Percentiles rank a stretch among this genome's conserved stretches.
Evolutionary conservation across 2,329 filamentous ascomycete genomes (phyloP).

Genomic region (Aureobasidium melanogenum): DNA sequence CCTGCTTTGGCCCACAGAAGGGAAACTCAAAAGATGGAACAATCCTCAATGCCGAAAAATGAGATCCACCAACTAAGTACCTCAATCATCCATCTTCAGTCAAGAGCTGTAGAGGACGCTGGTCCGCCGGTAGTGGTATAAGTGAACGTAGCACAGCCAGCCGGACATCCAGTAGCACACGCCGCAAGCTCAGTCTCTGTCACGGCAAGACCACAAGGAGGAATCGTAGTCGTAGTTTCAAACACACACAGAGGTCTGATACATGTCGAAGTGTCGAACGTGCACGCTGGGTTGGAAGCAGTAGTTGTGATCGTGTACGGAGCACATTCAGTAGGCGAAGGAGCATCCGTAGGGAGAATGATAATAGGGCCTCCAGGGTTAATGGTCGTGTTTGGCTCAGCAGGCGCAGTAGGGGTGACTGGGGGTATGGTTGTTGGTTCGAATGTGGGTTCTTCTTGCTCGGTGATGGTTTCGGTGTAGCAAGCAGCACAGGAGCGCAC

Average conservation of each 20-base stretch:
- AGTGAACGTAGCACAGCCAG: conserved; percentile 14
- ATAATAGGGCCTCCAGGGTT: not conserved
- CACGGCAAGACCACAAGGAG: not conserved
- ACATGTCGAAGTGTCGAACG: conserved; percentile 2
- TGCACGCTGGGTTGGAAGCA: not conserved
- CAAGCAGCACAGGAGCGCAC: not conserved
- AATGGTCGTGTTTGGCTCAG: not conserved
- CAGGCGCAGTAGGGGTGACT: not conserved
- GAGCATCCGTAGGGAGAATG: not conserved
- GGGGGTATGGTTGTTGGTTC: not conserved
- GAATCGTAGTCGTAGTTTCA: conserved; percentile 11
- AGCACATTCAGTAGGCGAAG: not conserved
- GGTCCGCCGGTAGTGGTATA: not conserved
- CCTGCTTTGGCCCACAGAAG: too few relatives aligned
- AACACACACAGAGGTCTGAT: conserved; percentile 9
- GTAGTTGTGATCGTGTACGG: conserved; percentile 11
- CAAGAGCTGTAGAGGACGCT: not conserved
- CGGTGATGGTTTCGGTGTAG: not conserved
- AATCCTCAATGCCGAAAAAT: too few relatives aligned
- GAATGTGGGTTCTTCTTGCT: not conserved
- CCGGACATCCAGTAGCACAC: conserved; percentile 18
- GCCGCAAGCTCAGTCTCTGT: conserved; percentile 11
- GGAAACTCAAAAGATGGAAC: too few relatives aligned
- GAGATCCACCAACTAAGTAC: too few relatives aligned
- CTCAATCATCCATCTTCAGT: not conserved